Evolutionary conservation across 768 basidiomycete genomes (phyloP), one percentile per base, ranked within the genome.

Genomic region (Tulasnella sp.): DNA sequence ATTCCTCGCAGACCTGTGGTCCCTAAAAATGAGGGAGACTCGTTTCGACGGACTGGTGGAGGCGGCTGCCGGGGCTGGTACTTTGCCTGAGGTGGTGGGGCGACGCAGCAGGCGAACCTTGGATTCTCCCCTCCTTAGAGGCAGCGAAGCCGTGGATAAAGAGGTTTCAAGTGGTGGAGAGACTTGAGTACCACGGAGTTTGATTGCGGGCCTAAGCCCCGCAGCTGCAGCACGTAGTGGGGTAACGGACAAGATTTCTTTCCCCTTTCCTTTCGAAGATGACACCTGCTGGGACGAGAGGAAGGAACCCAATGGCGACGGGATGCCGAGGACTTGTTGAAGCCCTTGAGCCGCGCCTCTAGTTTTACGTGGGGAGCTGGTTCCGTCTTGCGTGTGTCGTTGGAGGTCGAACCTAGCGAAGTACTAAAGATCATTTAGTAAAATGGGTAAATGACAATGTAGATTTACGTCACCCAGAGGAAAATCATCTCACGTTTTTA

Each of bases 401-500:
- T 38, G 64, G 54, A 75, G 74, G 58, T 75, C 58, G 54, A 67
- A 58, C 15, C 42, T 37, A 9, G 25, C 31, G 19, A 36, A 67
- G 22, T 67, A 58, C 34, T 67, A 75, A 22, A 37, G 37, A 67
- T 22, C 22, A 9, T 19, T 22, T 12, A 45, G 68, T 25, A 38
- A 2, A 37, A 71, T 37, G 37, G 14, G n/a, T 67, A 12, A 45
- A n/a, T 75, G 58, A n/a, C 14, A 25, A n/a, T 19, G 31, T 37
- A n/a, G 19, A 70, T 1, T 7, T 70, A 42, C 37, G 68, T 70
- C 29, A 36, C 37, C 45, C 45, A 49, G 19, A 22, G 45, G 22
- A 25, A 25, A 37, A 2, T 12, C 76, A 68, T 25, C 88, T 71
- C 78, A 94, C 94, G 83, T 91, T 86, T 79, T 87, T 86, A 80